Evolutionary conservation across 2,329 filamentous ascomycete genomes (phyloP), one percentile per base, ranked within the genome.

Genomic region (Pseudocercospora musae): DNA sequence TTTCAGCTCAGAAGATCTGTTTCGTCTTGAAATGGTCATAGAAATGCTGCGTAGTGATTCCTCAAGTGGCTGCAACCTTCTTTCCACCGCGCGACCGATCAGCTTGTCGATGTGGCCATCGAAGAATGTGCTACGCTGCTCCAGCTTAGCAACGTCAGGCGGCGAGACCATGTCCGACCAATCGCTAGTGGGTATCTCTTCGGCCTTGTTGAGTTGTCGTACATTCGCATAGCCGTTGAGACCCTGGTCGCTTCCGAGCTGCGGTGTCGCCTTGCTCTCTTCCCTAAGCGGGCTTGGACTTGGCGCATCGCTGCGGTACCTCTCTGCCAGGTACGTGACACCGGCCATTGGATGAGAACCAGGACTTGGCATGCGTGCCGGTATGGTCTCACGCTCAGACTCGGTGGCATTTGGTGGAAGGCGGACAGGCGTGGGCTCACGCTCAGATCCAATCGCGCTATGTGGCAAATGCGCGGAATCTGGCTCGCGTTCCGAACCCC

Each of bases 161-260:
- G 91, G 90, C 9, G 89, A 89, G 65, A 97, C 88, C 52, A 89
- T 87, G 72, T 89, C 89, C 72, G 96, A 92, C 95, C 95, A 99
- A 75, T 98, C 94, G 73, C 93, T 97, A 63, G 87, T 85, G 23
- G 89, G 87, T 15, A 88, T 80, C 64, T 85, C 87, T 27, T 85
- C 84, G 33, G 82, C 83, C 63, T 82, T 84, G 69, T 88, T 86
- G 59, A 91, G 81, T 58, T 85, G 84, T 64, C 86, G 84, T 29
- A 92, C 79, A 29, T 68, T 64, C 20, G 71, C 63, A 68, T 72
- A 75, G 15, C 70, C 69, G 33, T 70, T 69, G 31, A 69, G 58
- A 23, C 48, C 63, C 25, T 54, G 87, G 66, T 85, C 80, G 70
- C 82, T 79, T 59, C 59, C 58, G 15, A 61, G 60, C 40, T 56